Evolutionary conservation across 352 stramenopile species (phyloP).

Genomic region (Detonula confervacea): DNA sequence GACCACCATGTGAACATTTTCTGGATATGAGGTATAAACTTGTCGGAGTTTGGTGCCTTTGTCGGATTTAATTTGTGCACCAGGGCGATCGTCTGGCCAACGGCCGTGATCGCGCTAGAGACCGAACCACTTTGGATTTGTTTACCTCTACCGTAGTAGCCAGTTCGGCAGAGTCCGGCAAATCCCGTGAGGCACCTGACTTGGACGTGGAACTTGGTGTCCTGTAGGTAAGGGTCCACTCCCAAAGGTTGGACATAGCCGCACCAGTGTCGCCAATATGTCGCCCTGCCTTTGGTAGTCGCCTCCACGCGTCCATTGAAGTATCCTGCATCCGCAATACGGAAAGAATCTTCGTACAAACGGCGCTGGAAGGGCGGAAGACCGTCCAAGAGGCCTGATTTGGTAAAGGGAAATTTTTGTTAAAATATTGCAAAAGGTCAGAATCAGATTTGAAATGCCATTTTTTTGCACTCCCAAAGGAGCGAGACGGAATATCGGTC

Average conservation of each 20-base stretch:
- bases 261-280: conserved; percentile 1
- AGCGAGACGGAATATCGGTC: conserved; percentile 16
- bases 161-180: background rate
- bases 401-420: conserved; percentile 31
- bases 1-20: conserved; percentile 20
- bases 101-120: conserved; percentile 10
- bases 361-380: background rate
- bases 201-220: background rate
- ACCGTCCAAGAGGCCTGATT: conserved; percentile 1
- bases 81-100: conserved; percentile 39
- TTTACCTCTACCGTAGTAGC: background rate
- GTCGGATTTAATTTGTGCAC: background rate
- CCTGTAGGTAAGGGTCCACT: background rate
- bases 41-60: background rate
- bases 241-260: background rate
- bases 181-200: background rate
- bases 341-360: background rate
- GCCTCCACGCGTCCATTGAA: background rate
- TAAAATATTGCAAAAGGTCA: conserved; percentile 26
- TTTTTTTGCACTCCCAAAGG: conserved; percentile 13
- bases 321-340: background rate
- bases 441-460: conserved; percentile 14
- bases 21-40: conserved; percentile 1
- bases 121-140: conserved; percentile 19
- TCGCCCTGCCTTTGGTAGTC: background rate